phyloP scores from a whole-genome alignment of 116 monocot species.

The Trichopus zeylanicus region DNA sequence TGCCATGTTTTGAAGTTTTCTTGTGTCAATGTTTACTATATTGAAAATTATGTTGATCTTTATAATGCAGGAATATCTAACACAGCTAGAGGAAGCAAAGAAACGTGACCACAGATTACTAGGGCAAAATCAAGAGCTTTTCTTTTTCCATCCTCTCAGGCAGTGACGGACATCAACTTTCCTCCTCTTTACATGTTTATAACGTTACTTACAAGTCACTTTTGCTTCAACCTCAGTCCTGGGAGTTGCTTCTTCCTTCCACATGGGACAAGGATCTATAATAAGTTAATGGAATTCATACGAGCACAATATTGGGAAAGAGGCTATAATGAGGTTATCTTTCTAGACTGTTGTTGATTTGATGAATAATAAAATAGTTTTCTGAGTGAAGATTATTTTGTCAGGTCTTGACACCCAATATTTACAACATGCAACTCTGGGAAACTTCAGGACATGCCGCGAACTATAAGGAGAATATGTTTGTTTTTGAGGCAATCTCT shows the following conservation, averaged over 20 bases:
- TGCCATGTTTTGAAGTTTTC: too few species aligned
- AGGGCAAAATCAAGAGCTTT: slow-evolving; percentile 87
- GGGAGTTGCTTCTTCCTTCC: slow-evolving; percentile 97
- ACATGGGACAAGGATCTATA: slow-evolving; percentile 80
- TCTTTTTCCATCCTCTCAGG: slow-evolving; percentile 97
- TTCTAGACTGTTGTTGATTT: not conserved
- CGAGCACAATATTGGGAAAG: slow-evolving; percentile 69
- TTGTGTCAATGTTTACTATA: too few species aligned
- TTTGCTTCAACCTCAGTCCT: slow-evolving; percentile 49
- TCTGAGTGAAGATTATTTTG: slow-evolving; percentile 5
- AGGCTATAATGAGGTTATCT: slow-evolving; percentile 85
- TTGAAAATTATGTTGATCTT: not conserved
- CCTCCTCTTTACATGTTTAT: not conserved
- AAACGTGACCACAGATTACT: slow-evolving; percentile 88
- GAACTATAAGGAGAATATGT: slow-evolving; percentile 99
- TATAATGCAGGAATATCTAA: slow-evolving; percentile 63
- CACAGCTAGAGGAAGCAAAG: slow-evolving; percentile 83
- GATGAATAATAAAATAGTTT: not conserved
- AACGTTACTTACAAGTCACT: not conserved
- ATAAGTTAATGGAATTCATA: slow-evolving; percentile 82
- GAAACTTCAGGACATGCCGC: slow-evolving; percentile 98
- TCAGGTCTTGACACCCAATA: slow-evolving; percentile 83
- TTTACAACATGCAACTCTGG: slow-evolving; percentile 99
- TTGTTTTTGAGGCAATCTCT: slow-evolving; percentile 71
- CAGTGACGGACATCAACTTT: slow-evolving; percentile 13